A percentile compares a stretch with the other conserved stretches of the same genome.
phyloP scores from a whole-genome alignment of 2,329 filamentous ascomycete species.

The Neonectria neomacrospora region DNA sequence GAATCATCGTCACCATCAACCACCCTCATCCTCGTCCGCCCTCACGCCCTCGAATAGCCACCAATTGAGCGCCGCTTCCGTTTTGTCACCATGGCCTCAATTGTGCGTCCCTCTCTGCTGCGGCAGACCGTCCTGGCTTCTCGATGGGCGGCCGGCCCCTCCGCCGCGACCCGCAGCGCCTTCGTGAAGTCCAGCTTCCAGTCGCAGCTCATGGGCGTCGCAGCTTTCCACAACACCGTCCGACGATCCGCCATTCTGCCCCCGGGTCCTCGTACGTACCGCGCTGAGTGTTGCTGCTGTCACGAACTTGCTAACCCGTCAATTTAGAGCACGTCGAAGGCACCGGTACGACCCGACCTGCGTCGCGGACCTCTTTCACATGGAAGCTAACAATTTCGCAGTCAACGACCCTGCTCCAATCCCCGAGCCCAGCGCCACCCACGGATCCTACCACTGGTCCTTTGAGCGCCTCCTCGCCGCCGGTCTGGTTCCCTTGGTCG shows the following conservation, averaged over 20 bases:
- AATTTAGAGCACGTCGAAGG: slow-evolving; percentile 77
- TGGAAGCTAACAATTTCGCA: slow-evolving; percentile 48
- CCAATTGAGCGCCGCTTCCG: slow-evolving; percentile 44
- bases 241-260: slow-evolving; percentile 83
- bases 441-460: slow-evolving; percentile 99
- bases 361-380: slow-evolving; percentile 32
- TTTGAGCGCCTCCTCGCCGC: slow-evolving; percentile 89
- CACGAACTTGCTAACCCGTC: slow-evolving; percentile 55
- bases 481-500: slow-evolving; percentile 84
- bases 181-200: slow-evolving; percentile 47
- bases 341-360: slow-evolving; percentile 67
- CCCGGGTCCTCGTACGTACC: slow-evolving; percentile 80
- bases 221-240: slow-evolving; percentile 88
- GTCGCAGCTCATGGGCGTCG: slow-evolving; percentile 62
- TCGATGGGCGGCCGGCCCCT: slow-evolving; percentile 51
- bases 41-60: slow-evolving; percentile 10
- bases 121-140: slow-evolving; percentile 62
- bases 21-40: neutral
- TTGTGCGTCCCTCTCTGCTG: slow-evolving; percentile 65
- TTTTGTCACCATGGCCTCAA: slow-evolving; percentile 62
- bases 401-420: slow-evolving; percentile 89
- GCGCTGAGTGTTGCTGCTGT: too few relatives aligned
- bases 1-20: slow-evolving; percentile 37
- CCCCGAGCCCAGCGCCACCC: slow-evolving; percentile 76
- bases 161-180: slow-evolving; percentile 49